phyloP scores from a whole-genome alignment of 805 yeast species.

The Cephaloascus albidus region DNA sequence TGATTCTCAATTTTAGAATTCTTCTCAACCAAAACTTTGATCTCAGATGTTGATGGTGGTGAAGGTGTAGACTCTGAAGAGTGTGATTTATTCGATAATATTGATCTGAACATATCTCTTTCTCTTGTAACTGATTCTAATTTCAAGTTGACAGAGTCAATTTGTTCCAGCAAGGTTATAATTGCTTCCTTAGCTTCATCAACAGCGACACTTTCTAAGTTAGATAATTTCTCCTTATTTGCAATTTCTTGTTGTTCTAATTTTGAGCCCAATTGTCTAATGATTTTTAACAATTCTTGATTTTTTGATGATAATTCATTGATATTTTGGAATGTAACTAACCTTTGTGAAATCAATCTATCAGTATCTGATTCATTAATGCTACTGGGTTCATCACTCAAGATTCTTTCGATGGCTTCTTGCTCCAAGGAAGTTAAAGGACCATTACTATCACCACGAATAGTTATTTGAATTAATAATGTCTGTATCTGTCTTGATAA shows the following conservation, averaged over 20 bases:
- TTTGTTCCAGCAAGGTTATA: constrained; percentile 47
- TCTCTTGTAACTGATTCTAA: constrained; percentile 50
- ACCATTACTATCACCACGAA: constrained; percentile 43
- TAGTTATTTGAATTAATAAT: constrained; percentile 55
- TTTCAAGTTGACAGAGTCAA: constrained; percentile 40
- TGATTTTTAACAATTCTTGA: constrained; percentile 56
- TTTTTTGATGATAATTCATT: constrained; percentile 68
- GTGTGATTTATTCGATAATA: not conserved
- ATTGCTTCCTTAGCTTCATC: constrained; percentile 67
- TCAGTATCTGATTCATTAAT: constrained; percentile 57
- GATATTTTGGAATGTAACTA: constrained; percentile 61
- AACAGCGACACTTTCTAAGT: constrained; percentile 36
- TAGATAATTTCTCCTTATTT: constrained; percentile 20
- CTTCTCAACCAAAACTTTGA: constrained; percentile 14
- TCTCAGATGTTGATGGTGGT: constrained; percentile 3
- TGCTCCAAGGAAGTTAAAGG: constrained; percentile 62
- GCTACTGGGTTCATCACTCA: constrained; percentile 15
- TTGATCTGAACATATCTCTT: constrained; percentile 52
- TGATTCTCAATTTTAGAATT: constrained; percentile 22
- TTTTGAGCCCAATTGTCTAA: constrained; percentile 63
- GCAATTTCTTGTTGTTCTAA: constrained; percentile 53
- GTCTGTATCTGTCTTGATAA: constrained; percentile 77
- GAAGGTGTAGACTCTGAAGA: not conserved
- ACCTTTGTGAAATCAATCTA: constrained; percentile 56
- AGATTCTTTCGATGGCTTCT: constrained; percentile 49